Conservation (phyloP, 169 alveolate genomes). For the Cryptosporidium sp. region DNA sequence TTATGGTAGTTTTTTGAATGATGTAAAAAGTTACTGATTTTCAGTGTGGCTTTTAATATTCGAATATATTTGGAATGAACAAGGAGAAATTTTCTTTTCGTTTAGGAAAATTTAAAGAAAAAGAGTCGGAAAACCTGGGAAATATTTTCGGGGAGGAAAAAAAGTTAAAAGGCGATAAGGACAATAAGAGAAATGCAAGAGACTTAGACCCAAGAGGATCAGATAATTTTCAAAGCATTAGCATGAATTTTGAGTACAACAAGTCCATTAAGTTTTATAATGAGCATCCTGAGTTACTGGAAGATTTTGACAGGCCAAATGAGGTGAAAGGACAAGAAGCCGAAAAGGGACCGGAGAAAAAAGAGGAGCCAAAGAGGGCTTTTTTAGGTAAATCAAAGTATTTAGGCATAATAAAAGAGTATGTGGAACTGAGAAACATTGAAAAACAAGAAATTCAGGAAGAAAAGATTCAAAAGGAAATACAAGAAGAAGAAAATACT, state of each 20-base stretch:
- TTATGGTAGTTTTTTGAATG: not conserved
- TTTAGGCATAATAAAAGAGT: slow-evolving; percentile 28
- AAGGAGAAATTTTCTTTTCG: slow-evolving; percentile 7
- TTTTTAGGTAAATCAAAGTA: slow-evolving; percentile 40
- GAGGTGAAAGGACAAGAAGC: not conserved
- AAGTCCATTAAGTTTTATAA: slow-evolving; percentile 22
- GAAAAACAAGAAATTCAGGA: slow-evolving; percentile 65
- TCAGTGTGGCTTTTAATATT: not conserved
- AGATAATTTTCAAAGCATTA: slow-evolving; percentile 6
- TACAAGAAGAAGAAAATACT: slow-evolving; percentile 15
- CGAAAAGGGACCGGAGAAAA: not conserved
- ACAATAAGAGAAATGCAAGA: not conserved
- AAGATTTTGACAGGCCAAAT: slow-evolving; percentile 38
- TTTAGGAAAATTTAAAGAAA: not conserved
- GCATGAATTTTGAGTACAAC: slow-evolving; percentile 10
- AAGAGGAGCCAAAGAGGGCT: not conserved
- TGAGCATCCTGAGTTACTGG: slow-evolving; percentile 54
- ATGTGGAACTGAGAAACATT: slow-evolving; percentile 33
- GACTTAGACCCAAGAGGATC: not conserved
- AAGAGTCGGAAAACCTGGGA: not conserved
- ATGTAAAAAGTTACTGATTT: not conserved
- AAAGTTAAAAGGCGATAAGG: not conserved
- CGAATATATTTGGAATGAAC: not conserved
- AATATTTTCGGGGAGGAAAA: not conserved
- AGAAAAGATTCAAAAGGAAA: slow-evolving; percentile 61